Conservation (phyloP, 2,329 filamentous ascomycete genomes). For the Fusarium luffae region DNA sequence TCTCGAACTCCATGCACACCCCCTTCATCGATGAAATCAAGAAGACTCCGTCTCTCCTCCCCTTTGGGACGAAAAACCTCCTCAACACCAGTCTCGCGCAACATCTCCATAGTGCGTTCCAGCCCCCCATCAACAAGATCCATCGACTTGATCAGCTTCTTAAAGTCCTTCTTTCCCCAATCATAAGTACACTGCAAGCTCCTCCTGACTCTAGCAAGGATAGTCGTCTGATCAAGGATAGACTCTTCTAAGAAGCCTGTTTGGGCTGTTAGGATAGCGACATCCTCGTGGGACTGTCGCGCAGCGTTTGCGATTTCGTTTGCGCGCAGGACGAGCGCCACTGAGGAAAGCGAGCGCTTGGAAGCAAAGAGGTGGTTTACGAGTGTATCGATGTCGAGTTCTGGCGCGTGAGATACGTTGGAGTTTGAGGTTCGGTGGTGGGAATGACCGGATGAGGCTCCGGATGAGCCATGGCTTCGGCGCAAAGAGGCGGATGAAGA, state of each 20-base stretch:
- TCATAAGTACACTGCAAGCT: slow-evolving; percentile 67
- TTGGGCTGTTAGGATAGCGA: slow-evolving; percentile 76
- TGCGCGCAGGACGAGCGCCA: slow-evolving; percentile 83
- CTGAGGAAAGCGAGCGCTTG: slow-evolving; percentile 87
- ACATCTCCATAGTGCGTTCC: slow-evolving; percentile 71
- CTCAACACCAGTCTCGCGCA: slow-evolving; percentile 73
- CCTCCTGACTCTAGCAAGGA: slow-evolving; percentile 63
- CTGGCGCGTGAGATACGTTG: slow-evolving; percentile 28
- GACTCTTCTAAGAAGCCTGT: slow-evolving; percentile 74
- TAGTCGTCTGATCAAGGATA: slow-evolving; percentile 65
- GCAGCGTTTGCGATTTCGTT: slow-evolving; percentile 86
- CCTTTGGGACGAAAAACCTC: slow-evolving; percentile 68
- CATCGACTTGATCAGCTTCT: slow-evolving; percentile 69
- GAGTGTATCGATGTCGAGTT: slow-evolving; percentile 73
- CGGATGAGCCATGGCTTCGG: slow-evolving; percentile 53
- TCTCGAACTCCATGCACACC: slow-evolving; percentile 74
- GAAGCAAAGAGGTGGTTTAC: slow-evolving; percentile 87
- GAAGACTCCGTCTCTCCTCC: slow-evolving; percentile 70
- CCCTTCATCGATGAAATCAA: slow-evolving; percentile 81
- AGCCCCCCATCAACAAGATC: slow-evolving; percentile 74
- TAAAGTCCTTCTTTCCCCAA: slow-evolving; percentile 68
- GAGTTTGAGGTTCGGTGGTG: slow-evolving; percentile 43
- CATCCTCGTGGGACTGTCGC: slow-evolving; percentile 80
- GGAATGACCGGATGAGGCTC: slow-evolving; percentile 49
- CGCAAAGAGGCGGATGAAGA: slow-evolving; percentile 52